Percentiles rank a stretch among this genome's conserved stretches.
Conservation (phyloP, 495 filamentous ascomycete genomes). For the Aspergillus cavernicola region DNA sequence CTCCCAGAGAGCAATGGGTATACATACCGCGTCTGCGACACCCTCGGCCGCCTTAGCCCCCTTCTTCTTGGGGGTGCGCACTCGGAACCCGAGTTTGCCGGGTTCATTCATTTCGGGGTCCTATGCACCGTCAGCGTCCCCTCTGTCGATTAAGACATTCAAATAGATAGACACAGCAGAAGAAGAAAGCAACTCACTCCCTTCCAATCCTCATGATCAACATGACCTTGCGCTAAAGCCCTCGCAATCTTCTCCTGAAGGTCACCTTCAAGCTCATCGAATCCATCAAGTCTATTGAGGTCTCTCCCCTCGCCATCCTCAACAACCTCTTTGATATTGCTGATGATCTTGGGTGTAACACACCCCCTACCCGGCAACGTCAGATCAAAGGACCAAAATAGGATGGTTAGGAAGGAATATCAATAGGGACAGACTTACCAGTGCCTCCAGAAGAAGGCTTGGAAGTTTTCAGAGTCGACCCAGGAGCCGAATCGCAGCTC, state of each 20-base stretch:
- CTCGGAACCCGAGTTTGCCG: slow-evolving; percentile 58
- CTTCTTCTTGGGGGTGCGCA: slow-evolving; percentile 42
- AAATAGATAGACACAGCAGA: not conserved
- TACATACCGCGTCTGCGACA: slow-evolving; percentile 11
- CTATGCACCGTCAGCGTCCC: slow-evolving; percentile 29
- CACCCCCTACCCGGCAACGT: slow-evolving; percentile 62
- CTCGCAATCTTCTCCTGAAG: slow-evolving; percentile 57
- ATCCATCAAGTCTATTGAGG: slow-evolving; percentile 60
- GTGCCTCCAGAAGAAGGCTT: slow-evolving; percentile 67
- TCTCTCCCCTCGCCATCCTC: slow-evolving; percentile 30
- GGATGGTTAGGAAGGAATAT: slow-evolving; percentile 5
- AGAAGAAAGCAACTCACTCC: slow-evolving; percentile 54
- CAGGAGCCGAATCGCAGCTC: slow-evolving; percentile 67
- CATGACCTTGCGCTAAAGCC: slow-evolving; percentile 65
- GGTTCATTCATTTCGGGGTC: slow-evolving; percentile 66
- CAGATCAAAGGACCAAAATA: not conserved
- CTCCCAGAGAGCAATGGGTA: not conserved
- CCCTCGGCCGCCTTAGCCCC: slow-evolving; percentile 17
- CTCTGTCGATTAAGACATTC: not conserved
- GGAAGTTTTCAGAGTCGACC: slow-evolving; percentile 49
- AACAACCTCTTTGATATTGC: slow-evolving; percentile 49
- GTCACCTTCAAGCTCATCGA: slow-evolving; percentile 62
- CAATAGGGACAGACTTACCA: slow-evolving; percentile 67
- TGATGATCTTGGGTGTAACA: slow-evolving; percentile 60
- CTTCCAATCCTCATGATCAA: slow-evolving; percentile 73